Conservation (phyloP, 805 yeast species). For the Candida peoriensis region DNA sequence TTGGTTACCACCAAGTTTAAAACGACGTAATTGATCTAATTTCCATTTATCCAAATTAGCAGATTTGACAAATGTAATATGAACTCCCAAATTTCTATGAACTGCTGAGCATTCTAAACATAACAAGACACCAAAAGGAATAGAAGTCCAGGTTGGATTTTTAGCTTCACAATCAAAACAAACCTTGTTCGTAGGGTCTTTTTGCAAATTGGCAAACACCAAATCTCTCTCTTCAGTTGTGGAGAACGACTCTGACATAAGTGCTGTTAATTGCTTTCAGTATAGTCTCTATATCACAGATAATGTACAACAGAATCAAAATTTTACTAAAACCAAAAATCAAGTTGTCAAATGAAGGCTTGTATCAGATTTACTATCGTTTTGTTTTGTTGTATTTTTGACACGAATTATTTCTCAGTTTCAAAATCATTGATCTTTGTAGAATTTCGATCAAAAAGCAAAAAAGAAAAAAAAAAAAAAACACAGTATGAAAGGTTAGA, state of each 20-base stretch:
- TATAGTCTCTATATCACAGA: too few species aligned
- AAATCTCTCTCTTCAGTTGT: conserved; percentile 20
- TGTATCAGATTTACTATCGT: too few species aligned
- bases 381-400: too few species aligned
- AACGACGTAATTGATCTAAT: conserved; percentile 79
- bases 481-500: too few species aligned
- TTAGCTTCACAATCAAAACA: conserved; percentile 94
- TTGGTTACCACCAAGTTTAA: conserved; percentile 92
- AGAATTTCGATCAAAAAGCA: too few species aligned
- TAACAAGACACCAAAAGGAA: conserved; percentile 88
- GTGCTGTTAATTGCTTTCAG: not conserved
- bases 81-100: conserved; percentile 95
- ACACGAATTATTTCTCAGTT: too few species aligned
- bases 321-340: too few species aligned
- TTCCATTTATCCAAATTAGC: conserved; percentile 94
- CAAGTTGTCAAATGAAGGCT: too few species aligned
- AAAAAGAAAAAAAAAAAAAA: too few species aligned
- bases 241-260: conserved; percentile 19
- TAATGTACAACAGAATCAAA: too few species aligned
- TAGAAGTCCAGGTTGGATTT: conserved; percentile 98
- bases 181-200: conserved; percentile 65
- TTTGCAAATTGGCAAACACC: conserved; percentile 27
- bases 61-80: conserved; percentile 90
- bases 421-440: too few species aligned
- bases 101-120: conserved; percentile 95